Conservation (phyloP, 2,329 filamentous ascomycete genomes). For the Monosporascus ibericus region DNA sequence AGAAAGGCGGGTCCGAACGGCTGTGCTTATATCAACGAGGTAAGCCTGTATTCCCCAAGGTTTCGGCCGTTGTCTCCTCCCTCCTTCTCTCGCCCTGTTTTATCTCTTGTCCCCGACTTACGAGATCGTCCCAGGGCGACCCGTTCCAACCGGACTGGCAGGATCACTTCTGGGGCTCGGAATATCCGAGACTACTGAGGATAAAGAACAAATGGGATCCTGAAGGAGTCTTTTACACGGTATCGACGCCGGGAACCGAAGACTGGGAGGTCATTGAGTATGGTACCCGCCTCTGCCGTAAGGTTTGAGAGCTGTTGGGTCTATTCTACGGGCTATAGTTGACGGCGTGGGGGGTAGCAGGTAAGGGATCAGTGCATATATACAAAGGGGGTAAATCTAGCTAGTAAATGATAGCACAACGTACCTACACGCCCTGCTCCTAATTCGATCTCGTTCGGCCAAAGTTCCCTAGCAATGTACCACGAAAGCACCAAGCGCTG, state of each 20-base stretch:
- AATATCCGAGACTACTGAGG: constrained; percentile 18
- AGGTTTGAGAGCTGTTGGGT: neutral
- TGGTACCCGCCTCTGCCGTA: constrained; percentile 19
- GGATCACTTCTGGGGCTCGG: constrained; percentile 21
- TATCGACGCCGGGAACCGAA: constrained; percentile 20
- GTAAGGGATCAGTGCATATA: too few relatives aligned
- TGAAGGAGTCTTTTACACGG: constrained; percentile 20
- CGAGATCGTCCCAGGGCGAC: constrained; percentile 21
- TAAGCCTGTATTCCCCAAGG: constrained; percentile 5
- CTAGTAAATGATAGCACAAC: too few relatives aligned
- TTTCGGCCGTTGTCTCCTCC: neutral
- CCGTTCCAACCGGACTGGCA: constrained; percentile 25
- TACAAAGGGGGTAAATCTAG: too few relatives aligned
- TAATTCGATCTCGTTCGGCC: too few relatives aligned
- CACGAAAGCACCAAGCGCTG: too few relatives aligned
- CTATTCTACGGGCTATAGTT: neutral
- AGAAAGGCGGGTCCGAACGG: constrained; percentile 30
- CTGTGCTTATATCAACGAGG: constrained; percentile 41
- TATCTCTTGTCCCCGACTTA: neutral
- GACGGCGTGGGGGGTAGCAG: too few relatives aligned
- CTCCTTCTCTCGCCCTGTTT: neutral
- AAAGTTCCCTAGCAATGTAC: too few relatives aligned
- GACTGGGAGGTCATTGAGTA: constrained; percentile 25
- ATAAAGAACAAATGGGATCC: constrained; percentile 26
- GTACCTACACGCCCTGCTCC: too few relatives aligned